Conservation (phyloP, 2,329 filamentous ascomycete genomes). For the Pyricularia grisea region DNA sequence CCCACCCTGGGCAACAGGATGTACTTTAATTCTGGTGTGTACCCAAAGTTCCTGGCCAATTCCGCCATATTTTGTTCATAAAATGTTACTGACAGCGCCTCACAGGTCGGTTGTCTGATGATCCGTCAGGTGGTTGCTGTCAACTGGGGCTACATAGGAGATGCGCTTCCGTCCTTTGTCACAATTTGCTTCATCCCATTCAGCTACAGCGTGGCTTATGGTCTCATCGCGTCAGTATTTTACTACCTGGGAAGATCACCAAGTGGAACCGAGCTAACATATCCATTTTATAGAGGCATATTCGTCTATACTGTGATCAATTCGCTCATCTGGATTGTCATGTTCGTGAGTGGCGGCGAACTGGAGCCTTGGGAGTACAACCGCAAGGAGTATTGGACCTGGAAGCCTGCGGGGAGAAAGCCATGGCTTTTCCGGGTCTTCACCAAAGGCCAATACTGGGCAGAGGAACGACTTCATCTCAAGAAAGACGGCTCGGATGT, state of each 20-base stretch:
- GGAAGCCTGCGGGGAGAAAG: conserved; percentile 35
- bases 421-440: conserved; percentile 36
- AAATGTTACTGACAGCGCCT: not conserved
- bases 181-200: conserved; percentile 70
- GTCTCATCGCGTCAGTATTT: conserved; percentile 55
- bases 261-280: not conserved
- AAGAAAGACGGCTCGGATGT: not conserved
- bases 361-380: conserved; percentile 42
- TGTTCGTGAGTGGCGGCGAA: conserved; percentile 30
- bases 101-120: conserved; percentile 66
- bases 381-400: conserved; percentile 46
- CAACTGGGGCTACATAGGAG: conserved; percentile 70
- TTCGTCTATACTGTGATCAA: conserved; percentile 43
- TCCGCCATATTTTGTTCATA: not conserved
- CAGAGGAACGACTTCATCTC: conserved; percentile 11
- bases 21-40: conserved; percentile 57
- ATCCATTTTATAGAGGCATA: conserved; percentile 30
- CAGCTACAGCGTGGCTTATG: conserved; percentile 70
- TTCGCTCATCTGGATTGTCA: conserved; percentile 33
- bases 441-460: conserved; percentile 15
- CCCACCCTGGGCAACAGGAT: conserved; percentile 69
- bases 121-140: conserved; percentile 64
- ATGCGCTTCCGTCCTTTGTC: conserved; percentile 66
- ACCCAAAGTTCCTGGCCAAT: not conserved
- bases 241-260: not conserved